Evolutionary conservation across 345 rosid genomes (phyloP).

Genomic region (Diplotaxis tenuifolia): DNA sequence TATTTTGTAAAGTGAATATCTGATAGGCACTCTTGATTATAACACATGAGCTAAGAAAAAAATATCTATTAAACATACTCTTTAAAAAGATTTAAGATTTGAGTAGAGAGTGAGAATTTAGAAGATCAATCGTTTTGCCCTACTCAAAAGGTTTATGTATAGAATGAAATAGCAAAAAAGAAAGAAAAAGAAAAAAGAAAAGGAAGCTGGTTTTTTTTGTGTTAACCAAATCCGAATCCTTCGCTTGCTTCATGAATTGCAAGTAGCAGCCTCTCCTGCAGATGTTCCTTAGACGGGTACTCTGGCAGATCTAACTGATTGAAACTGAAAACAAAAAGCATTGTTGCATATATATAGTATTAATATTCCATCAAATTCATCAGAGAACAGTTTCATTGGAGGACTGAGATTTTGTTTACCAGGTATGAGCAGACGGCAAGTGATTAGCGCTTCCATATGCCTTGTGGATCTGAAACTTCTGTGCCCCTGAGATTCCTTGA

Average conservation of each 20-base stretch:
- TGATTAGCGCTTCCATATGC: slow-evolving; percentile 93
- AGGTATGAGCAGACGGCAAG: slow-evolving; percentile 96
- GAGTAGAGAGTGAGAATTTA: neutral
- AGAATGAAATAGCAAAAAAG: neutral
- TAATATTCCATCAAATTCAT: neutral
- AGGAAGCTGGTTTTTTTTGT: neutral
- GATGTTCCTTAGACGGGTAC: slow-evolving; percentile 86
- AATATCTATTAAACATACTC: neutral
- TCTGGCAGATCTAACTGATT: slow-evolving; percentile 96
- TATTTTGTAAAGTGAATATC: no score
- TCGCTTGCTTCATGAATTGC: slow-evolving; percentile 96
- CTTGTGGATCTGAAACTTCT: slow-evolving; percentile 97
- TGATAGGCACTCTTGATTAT: no score
- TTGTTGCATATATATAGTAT: neutral
- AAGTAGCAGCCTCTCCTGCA: slow-evolving; percentile 84
- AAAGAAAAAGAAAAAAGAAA: neutral
- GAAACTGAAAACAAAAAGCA: slow-evolving; percentile 61
- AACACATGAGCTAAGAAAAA: no score
- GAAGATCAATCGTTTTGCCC: neutral
- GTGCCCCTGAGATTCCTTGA: slow-evolving; percentile 94
- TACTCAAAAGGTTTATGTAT: neutral
- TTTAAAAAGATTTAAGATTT: neutral
- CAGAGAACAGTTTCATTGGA: neutral
- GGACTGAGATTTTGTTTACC: slow-evolving; percentile 45
- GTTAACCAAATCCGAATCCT: slow-evolving; percentile 91